These are phyloP conservation scores for Kockovaella imperatae DNA, from an alignment of 768 basidiomycete genomes.

Conservation along the genomic window DNA sequence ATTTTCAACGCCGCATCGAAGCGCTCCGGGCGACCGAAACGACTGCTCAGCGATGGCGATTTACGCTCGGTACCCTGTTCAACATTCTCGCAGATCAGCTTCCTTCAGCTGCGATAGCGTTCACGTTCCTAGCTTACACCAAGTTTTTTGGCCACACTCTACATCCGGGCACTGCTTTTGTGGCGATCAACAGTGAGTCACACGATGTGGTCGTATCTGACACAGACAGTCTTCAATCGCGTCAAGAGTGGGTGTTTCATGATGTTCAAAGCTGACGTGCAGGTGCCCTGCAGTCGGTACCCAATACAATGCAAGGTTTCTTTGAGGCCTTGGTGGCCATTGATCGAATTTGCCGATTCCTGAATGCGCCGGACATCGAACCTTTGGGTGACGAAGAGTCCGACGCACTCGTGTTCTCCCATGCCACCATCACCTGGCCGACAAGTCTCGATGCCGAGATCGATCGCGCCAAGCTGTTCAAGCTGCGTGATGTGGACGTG, in stretches of 20 bases:
- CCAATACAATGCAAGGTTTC: constrained; percentile 16
- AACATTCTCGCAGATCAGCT: constrained; percentile 34
- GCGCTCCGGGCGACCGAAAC: constrained; percentile 20
- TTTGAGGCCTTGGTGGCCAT: constrained; percentile 27
- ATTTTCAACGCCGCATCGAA: constrained; percentile 21
- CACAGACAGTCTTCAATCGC: constrained; percentile 19
- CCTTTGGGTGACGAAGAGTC: not conserved
- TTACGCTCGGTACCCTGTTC: constrained; percentile 36
- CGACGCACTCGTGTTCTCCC: constrained; percentile 4
- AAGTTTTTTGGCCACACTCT: constrained; percentile 30
- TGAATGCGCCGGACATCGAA: constrained; percentile 31
- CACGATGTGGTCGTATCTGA: not conserved
- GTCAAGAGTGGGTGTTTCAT: constrained; percentile 17
- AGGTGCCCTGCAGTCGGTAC: constrained; percentile 14
- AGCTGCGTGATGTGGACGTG: constrained; percentile 21
- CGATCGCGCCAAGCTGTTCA: constrained; percentile 15
- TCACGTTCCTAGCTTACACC: constrained; percentile 36
- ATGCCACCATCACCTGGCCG: constrained; percentile 34
- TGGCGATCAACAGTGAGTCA: constrained; percentile 29
- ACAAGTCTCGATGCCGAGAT: constrained; percentile 1
- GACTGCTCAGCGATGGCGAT: constrained; percentile 35
- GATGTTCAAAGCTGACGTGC: not conserved
- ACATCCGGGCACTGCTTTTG: constrained; percentile 36
- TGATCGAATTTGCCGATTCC: constrained; percentile 22
- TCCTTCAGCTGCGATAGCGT: constrained; percentile 22